Evolutionary conservation across 1,139 yeast genomes (phyloP), one percentile per base, ranked within the genome.

Genomic region (Nakaseomyces sp.): DNA sequence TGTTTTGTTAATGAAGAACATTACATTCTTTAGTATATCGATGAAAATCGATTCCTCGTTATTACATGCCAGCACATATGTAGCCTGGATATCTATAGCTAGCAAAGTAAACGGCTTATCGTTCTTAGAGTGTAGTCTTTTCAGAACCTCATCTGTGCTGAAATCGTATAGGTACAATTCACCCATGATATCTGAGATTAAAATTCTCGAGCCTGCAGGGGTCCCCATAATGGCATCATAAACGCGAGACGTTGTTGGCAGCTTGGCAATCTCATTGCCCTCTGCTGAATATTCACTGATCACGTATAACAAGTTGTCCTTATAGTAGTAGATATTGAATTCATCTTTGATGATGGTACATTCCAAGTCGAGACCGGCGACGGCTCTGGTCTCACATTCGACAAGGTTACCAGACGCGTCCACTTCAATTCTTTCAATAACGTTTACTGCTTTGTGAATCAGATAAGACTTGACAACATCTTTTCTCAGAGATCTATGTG

Each of bases 151-250:
- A 5, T 19, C 24, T 13, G 36, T 10, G 24, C 15, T 12, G 15
- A 32, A 32, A 15, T 32, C 36, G 12, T 17, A 32, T 19, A 32
- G 18, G 13, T 18, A 19, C 25, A 32, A 19, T 5, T 15, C 17
- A 13, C 36, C 36, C 24, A 32, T 19, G 9, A 32, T 17, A 18
- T 32, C 36, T 2, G 36, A 32, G 5, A 32, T 32, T 18, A 32
- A 12, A 32, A 32, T 18, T 18, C 36, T 17, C 6, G 36, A 32
- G 2, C 36, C 36, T 12, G 36, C 36, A 32, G 36, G 36, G 5
- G 36, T 32, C n/a, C 36, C 36, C 36, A 32, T 32, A 7, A 19
- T 15, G n/a, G 18, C 13, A 18, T 32, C 36, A 32, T 32, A 32
- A 8, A 32, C 18, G 10, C 24, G 36, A 32, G 9, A 17, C 8